Percentiles rank a stretch among this genome's conserved stretches.
Conservation (phyloP, 108 stramenopile genomes). For the Discostella pseudostelligera region DNA sequence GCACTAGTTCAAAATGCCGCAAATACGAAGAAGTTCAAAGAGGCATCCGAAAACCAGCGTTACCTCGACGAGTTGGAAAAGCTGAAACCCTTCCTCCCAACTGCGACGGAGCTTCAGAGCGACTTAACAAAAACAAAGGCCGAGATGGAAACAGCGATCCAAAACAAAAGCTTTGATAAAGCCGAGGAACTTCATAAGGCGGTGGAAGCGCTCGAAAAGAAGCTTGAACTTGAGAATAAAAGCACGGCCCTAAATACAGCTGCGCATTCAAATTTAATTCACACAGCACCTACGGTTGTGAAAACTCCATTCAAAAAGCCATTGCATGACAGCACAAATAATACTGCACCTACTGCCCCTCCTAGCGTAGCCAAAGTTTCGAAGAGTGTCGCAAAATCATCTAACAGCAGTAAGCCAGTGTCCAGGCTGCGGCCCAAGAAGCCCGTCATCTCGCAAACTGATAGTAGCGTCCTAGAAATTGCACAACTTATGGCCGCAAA, state of each 20-base stretch:
- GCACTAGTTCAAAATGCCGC: slow-evolving; percentile 46
- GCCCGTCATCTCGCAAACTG: slow-evolving; percentile 48
- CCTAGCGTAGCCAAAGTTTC: slow-evolving; percentile 11
- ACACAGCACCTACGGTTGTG: neutral
- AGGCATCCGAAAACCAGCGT: slow-evolving; percentile 60
- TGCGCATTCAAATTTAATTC: neutral
- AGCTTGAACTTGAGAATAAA: slow-evolving; percentile 49
- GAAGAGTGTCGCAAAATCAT: slow-evolving; percentile 7
- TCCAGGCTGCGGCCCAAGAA: slow-evolving; percentile 78
- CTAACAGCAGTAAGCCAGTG: slow-evolving; percentile 40
- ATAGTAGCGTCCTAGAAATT: slow-evolving; percentile 55
- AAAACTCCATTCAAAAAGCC: slow-evolving; percentile 20
- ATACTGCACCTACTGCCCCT: slow-evolving; percentile 2
- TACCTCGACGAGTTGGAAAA: slow-evolving; percentile 58
- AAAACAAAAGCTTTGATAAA: slow-evolving; percentile 63
- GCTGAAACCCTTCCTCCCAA: slow-evolving; percentile 56
- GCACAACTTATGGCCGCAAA: slow-evolving; percentile 66
- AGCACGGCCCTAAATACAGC: slow-evolving; percentile 3
- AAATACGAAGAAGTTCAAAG: slow-evolving; percentile 63
- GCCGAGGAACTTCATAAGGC: slow-evolving; percentile 60
- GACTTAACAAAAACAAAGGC: slow-evolving; percentile 40
- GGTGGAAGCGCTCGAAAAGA: slow-evolving; percentile 51
- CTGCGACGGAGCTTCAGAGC: slow-evolving; percentile 51
- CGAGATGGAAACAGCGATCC: slow-evolving; percentile 61
- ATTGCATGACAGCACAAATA: slow-evolving; percentile 19